These are phyloP conservation scores for Citrus reticulata DNA, from an alignment of 345 rosid genomes.

Conservation along the genomic window DNA sequence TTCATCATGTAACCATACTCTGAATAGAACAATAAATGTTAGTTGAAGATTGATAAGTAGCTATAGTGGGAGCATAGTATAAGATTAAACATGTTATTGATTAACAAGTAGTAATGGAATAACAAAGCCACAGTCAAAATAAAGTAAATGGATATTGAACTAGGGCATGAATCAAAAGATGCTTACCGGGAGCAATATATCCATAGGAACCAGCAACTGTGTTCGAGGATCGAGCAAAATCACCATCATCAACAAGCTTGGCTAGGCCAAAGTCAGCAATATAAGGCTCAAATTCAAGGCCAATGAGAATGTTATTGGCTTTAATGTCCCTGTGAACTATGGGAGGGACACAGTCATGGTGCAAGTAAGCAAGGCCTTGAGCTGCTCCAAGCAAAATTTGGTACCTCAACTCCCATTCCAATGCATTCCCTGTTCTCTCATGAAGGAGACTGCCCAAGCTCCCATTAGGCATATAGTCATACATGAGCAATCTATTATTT, in stretches of 20 bases:
- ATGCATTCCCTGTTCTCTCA: slow-evolving; percentile 58
- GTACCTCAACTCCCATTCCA: slow-evolving; percentile 94
- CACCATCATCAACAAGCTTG: slow-evolving; percentile 88
- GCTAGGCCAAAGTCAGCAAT: slow-evolving; percentile 98
- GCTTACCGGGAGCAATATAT: slow-evolving; percentile 92
- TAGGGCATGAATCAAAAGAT: not conserved
- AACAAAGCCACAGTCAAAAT: not conserved
- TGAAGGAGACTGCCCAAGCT: slow-evolving; percentile 91
- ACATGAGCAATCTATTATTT: slow-evolving; percentile 79
- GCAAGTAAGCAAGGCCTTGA: slow-evolving; percentile 87
- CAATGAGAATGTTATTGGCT: slow-evolving; percentile 87
- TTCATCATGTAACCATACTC: slow-evolving; percentile 96
- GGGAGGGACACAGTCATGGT: slow-evolving; percentile 92
- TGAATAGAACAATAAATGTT: slow-evolving; percentile 18
- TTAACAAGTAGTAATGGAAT: not conserved
- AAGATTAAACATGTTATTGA: not conserved
- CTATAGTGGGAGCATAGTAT: not conserved
- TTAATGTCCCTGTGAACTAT: slow-evolving; percentile 95
- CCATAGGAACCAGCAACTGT: slow-evolving; percentile 96
- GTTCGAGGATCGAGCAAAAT: slow-evolving; percentile 74
- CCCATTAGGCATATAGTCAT: slow-evolving; percentile 93
- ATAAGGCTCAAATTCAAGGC: slow-evolving; percentile 86
- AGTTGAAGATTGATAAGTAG: not conserved
- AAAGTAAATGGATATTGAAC: not conserved
- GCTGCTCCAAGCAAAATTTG: slow-evolving; percentile 84